Conservation (phyloP, 192 early-diverging fungal species). For the Coemansia reversa region DNA sequence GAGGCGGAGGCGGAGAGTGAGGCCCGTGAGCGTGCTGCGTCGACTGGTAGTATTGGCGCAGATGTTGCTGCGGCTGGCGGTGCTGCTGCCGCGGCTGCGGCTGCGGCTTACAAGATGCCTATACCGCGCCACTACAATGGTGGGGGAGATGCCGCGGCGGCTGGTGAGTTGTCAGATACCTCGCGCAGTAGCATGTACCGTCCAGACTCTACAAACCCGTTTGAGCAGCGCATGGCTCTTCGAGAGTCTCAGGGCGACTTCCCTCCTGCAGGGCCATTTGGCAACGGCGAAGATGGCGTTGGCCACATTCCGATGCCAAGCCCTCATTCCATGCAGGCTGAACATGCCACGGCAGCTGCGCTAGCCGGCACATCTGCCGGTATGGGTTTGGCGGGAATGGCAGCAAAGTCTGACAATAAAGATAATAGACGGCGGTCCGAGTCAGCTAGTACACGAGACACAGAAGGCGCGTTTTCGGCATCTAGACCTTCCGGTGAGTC, state of each 20-base stretch:
- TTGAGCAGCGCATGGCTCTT: constrained; percentile 51
- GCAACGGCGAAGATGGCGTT: constrained; percentile 25
- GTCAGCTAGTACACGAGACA: constrained; percentile 40
- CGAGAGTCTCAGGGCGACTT: constrained; percentile 52
- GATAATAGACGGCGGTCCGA: constrained; percentile 40
- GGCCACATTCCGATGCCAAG: constrained; percentile 48
- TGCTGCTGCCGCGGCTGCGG: constrained; percentile 15
- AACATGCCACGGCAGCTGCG: constrained; percentile 37
- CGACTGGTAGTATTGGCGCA: constrained; percentile 19
- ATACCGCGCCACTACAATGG: constrained; percentile 27
- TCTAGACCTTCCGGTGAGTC: constrained; percentile 50
- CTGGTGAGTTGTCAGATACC: constrained; percentile 16
- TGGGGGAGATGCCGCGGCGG: constrained; percentile 9
- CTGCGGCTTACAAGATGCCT: constrained; percentile 21
- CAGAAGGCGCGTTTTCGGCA: constrained; percentile 25
- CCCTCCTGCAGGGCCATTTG: constrained; percentile 52
- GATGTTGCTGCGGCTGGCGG: constrained; percentile 14
- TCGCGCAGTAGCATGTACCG: constrained; percentile 38
- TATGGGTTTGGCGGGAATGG: neutral
- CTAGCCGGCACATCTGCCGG: constrained; percentile 28
- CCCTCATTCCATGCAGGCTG: constrained; percentile 27
- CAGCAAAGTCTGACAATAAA: constrained; percentile 7
- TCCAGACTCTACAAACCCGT: constrained; percentile 50
- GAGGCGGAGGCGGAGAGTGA: constrained; percentile 48
- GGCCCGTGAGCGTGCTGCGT: constrained; percentile 37